These are phyloP conservation scores for Suhomyces vadensis DNA, from an alignment of 805 yeast genomes.

Conservation along the genomic window DNA sequence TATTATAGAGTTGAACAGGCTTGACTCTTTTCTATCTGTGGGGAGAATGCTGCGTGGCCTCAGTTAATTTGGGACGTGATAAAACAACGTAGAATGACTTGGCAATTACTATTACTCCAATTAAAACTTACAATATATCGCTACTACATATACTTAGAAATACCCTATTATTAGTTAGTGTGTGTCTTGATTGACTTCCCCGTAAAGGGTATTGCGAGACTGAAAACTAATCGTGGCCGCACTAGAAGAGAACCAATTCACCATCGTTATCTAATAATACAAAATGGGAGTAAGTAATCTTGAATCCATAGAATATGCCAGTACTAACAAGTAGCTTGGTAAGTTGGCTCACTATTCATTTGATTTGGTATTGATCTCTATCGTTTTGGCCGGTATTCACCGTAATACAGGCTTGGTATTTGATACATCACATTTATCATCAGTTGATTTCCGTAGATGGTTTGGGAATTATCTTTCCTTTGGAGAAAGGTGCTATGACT, in stretches of 20 bases:
- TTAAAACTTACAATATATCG: too few relatives aligned
- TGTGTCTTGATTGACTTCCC: too few relatives aligned
- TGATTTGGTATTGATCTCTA: slow-evolving; percentile 76
- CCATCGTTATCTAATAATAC: neutral
- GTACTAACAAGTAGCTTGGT: slow-evolving; percentile 47
- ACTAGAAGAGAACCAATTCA: neutral
- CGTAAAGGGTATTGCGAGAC: too few relatives aligned
- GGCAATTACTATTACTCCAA: too few relatives aligned
- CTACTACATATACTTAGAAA: too few relatives aligned
- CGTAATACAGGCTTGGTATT: slow-evolving; percentile 75
- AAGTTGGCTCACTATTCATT: slow-evolving; percentile 68
- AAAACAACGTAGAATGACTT: too few relatives aligned
- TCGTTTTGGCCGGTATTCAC: slow-evolving; percentile 83
- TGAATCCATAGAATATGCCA: neutral
- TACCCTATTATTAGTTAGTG: neutral
- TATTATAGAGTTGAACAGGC: too few relatives aligned
- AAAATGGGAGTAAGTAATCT: slow-evolving; percentile 11
- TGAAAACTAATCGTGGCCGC: too few relatives aligned
- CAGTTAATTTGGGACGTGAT: too few relatives aligned
- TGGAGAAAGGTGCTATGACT: slow-evolving; percentile 63
- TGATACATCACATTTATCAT: slow-evolving; percentile 51
- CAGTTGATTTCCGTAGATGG: slow-evolving; percentile 47
- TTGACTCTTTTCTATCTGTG: too few relatives aligned
- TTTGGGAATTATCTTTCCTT: slow-evolving; percentile 53
- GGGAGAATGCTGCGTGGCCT: too few relatives aligned